Base-by-base conservation (phyloP, 495 filamentous ascomycete genomes). In the Pseudevernia furfuracea region DNA sequence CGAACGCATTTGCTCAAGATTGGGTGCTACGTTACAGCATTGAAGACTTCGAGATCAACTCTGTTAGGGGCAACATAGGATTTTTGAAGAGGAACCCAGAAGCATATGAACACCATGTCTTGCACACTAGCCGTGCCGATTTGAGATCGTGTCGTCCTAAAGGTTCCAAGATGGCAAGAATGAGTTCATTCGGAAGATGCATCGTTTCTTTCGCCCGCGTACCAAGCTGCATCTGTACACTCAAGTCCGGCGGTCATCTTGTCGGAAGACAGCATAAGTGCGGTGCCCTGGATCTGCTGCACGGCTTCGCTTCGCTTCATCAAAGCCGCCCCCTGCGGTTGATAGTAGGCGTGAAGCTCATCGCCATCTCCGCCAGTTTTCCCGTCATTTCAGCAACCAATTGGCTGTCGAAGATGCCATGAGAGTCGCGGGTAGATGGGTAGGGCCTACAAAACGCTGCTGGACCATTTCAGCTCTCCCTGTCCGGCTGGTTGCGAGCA, bases 1-100 rank as follows among this genome's bases (percentile, higher is more conserved):
- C 43, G 38, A n/a, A 62, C 43, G 15, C 48, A 53, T 62, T 49
- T 37, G 25, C 60, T 62, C 30, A 62, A 36, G 17, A 37, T 10
- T 19, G 60, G 48, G 19, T 61, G 4, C 7, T 36, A 8, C 2
- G 38, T 44, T 3, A 61, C 36, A 38, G 43, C 60, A 1, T 61
- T 9, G 60, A 62, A 62, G 4, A 32, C 17, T n/a, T 39, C 44
- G 1, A 62, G 43, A 38, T 52, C 60, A 10, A 46, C 17, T 25
- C 23, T 52, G n/a, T 25, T 37, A 5, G 28, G 32, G 8, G 43
- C 41, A 21, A 62, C 34, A 4, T 62, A 62, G 8, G 53, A 37
- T 25, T 17, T 49, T 52, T 30, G 10, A 62, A 62, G 34, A 62
- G 60, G 19, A 41, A 44, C 3, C 5, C 0, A 10, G 58, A 59